Evolutionary conservation across 1,284 basidiomycete genomes (phyloP), one percentile per base, ranked within the genome.

Genomic region (Ceratobasidium sp.): DNA sequence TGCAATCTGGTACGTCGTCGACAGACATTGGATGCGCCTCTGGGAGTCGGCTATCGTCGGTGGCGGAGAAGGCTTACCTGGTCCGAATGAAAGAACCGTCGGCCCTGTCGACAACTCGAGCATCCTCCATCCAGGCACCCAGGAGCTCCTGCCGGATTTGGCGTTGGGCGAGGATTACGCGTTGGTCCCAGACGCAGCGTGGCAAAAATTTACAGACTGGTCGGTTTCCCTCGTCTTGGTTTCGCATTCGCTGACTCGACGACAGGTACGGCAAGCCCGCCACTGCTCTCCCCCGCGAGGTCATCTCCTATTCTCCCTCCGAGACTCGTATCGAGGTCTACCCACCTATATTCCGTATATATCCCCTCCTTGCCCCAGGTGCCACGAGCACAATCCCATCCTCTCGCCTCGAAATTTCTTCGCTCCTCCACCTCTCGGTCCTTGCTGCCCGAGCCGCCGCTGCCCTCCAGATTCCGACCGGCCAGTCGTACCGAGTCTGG

Each of bases 1-100:
- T 49, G 88, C 94, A 71, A 89, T 85, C 1, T 96, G 94, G 93
- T 94, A 89, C 81, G 83, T 96, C 65, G 84, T 96, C 39, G 86
- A 89, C 37, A 82, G 86, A 61, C 78, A 80, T 14, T 96, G 95
- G 95, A 92, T 87, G 82, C 86, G 86, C 65, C 86, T 88, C 14
- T 96, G 92, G 90, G 83, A 86, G 76, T 87, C 87, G 77, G 92
- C 91, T 8, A 91, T 89, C 79, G 85, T 87, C 0, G 90, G 90
- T 31, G 87, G 86, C 66, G 46, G 29, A 3, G 61, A 64, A 6
- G 66, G 56, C 41, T 22, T 46, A 31, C 43, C 46, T 14, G 34
- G 41, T 11, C 37, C 34, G 6, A 72, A 16, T 27, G 51, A 46
- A 76, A 76, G 75, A 31, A 86, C 91, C 76, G 80, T 95, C 61